These are phyloP conservation scores for Corylus americana DNA, from an alignment of 306 rosid species.

Conservation along the genomic window DNA sequence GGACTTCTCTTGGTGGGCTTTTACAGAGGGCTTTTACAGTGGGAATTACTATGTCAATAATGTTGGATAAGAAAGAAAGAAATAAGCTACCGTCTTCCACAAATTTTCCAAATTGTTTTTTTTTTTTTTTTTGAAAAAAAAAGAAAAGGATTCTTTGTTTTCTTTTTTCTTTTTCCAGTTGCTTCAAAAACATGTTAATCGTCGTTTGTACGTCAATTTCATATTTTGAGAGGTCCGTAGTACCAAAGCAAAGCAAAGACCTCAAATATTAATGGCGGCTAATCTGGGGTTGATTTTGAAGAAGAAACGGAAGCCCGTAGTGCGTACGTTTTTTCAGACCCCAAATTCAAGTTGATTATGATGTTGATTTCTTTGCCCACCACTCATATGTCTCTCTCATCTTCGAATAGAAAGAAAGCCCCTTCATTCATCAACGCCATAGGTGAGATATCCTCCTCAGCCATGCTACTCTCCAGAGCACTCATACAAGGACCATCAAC, in stretches of 20 bases:
- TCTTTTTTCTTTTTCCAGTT: not conserved
- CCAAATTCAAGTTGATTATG: not conserved
- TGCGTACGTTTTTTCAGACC: not conserved
- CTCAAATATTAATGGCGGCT: not conserved
- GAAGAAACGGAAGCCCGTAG: not conserved
- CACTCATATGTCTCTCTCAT: not conserved
- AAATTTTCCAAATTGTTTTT: not conserved
- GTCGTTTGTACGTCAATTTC: not conserved
- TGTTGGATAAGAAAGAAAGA: too few relatives aligned
- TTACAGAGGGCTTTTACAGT: too few relatives aligned
- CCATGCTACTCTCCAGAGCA: not conserved
- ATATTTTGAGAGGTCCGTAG: not conserved
- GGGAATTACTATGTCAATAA: too few relatives aligned
- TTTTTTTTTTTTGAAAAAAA: too few relatives aligned
- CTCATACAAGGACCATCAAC: not conserved
- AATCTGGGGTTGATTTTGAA: not conserved
- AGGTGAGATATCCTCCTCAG: constrained; percentile 29
- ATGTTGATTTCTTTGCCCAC: not conserved
- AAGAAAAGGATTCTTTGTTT: not conserved
- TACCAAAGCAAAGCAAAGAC: constrained; percentile 3
- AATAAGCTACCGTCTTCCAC: too few relatives aligned
- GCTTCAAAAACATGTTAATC: not conserved
- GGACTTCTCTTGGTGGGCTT: too few relatives aligned
- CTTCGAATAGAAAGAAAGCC: constrained; percentile 19
- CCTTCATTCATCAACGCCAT: not conserved